Conservation (phyloP, 2,329 filamentous ascomycete species). For the Talaromyces sp. region DNA sequence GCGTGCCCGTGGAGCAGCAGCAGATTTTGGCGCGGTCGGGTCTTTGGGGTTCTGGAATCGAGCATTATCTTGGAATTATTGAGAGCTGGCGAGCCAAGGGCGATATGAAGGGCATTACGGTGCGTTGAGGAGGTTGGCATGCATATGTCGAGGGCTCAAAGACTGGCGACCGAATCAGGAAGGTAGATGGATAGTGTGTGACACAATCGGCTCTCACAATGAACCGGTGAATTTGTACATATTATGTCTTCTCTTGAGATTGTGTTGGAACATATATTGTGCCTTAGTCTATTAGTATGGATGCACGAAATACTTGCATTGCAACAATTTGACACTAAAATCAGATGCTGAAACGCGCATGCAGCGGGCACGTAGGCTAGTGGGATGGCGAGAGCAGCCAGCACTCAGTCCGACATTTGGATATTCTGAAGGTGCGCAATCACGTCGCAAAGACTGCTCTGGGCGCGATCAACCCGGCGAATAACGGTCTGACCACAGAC, state of each 20-base stretch:
- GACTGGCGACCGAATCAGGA: not conserved
- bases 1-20: slow-evolving; percentile 24
- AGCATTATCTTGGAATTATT: slow-evolving; percentile 22
- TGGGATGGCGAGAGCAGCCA: not conserved
- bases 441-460: not conserved
- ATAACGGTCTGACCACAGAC: not conserved
- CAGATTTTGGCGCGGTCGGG: slow-evolving; percentile 30
- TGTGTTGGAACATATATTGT: not conserved
- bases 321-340: not conserved
- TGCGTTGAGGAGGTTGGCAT: not conserved
- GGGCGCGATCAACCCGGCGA: not conserved
- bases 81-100: slow-evolving; percentile 26
- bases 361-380: not conserved
- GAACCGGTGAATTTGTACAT: not conserved
- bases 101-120: slow-evolving; percentile 22
- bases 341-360: not conserved
- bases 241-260: not conserved
- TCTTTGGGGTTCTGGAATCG: slow-evolving; percentile 31
- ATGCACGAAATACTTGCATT: not conserved
- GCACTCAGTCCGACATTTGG: not conserved
- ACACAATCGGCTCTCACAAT: not conserved
- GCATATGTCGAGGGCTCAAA: not conserved
- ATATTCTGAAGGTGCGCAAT: not conserved
- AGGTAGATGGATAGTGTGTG: not conserved
- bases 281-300: not conserved